A percentile compares a stretch with the other conserved stretches of the same genome.
Evolutionary conservation across 805 yeast genomes (phyloP).

Genomic region (Candida insectalens): DNA sequence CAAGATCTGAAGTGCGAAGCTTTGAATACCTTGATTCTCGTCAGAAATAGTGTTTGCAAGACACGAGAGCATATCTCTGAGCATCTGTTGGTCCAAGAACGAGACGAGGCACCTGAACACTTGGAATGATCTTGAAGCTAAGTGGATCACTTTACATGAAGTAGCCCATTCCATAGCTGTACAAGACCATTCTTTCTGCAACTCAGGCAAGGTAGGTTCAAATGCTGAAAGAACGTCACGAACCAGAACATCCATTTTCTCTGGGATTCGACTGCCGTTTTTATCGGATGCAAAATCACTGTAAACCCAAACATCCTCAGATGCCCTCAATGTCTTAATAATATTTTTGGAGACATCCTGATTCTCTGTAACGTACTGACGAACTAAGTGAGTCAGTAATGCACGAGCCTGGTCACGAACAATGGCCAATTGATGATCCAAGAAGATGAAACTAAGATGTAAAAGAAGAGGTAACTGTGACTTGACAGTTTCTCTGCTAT

Average conservation of each 20-base stretch:
- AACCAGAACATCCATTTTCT: conserved; percentile 69
- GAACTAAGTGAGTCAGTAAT: conserved; percentile 62
- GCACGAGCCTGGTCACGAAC: conserved; percentile 82
- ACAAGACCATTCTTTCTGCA: conserved; percentile 80
- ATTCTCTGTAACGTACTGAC: conserved; percentile 43
- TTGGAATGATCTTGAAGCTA: conserved; percentile 95
- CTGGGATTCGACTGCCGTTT: conserved; percentile 76
- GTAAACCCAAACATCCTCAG: conserved; percentile 69
- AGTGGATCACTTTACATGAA: conserved; percentile 91
- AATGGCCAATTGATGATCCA: conserved; percentile 79
- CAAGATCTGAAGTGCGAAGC: conserved; percentile 92
- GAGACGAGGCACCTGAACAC: conserved; percentile 78
- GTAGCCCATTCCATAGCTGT: conserved; percentile 91
- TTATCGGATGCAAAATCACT: conserved; percentile 74
- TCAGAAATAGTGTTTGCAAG: conserved; percentile 90
- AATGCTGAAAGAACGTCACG: conserved; percentile 54
- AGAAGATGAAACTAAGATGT: conserved; percentile 68
- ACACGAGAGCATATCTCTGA: conserved; percentile 88
- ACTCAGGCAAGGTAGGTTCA: conserved; percentile 30
- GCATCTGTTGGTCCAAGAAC: conserved; percentile 76
- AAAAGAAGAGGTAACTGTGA: conserved; percentile 60
- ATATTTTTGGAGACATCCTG: conserved; percentile 47
- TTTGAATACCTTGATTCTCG: conserved; percentile 81
- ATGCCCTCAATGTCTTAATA: conserved; percentile 45
- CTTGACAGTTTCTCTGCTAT: conserved; percentile 43